phyloP scores from a whole-genome alignment of 768 basidiomycete species.

The Leccinum truebloodii region DNA sequence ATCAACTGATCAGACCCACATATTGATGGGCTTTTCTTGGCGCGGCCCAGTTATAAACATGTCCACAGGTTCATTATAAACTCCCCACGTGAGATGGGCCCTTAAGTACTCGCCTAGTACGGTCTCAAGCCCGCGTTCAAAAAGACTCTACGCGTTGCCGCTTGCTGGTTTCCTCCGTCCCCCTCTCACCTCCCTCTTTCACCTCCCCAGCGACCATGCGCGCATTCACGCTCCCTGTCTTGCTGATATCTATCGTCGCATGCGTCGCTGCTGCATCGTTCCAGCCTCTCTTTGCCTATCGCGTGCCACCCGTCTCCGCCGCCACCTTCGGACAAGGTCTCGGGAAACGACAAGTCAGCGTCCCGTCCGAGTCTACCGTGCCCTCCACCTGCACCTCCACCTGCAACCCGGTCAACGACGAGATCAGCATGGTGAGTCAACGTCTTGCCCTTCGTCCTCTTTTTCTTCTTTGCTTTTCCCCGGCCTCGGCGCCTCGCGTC shows the following conservation, averaged over 20 bases:
- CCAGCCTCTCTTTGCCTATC: constrained; percentile 5
- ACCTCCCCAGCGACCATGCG: constrained; percentile 17
- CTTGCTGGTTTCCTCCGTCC: background rate
- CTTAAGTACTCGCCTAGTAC: background rate
- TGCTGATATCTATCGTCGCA: constrained; percentile 6
- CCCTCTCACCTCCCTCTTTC: constrained; percentile 4
- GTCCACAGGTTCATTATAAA: background rate
- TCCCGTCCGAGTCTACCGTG: constrained; percentile 8
- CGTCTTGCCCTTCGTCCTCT: background rate
- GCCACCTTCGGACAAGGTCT: background rate
- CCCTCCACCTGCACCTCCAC: constrained; percentile 28
- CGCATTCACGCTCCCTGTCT: background rate
- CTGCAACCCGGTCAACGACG: constrained; percentile 27
- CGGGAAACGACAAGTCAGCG: constrained; percentile 21
- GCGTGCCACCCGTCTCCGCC: constrained; percentile 1
- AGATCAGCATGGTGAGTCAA: constrained; percentile 24
- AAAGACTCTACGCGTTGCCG: background rate
- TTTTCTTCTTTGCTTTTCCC: background rate
- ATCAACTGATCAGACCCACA: background rate
- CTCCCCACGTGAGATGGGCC: background rate
- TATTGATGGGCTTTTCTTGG: background rate
- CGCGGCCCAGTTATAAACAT: constrained; percentile 3
- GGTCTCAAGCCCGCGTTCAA: background rate
- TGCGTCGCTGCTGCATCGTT: constrained; percentile 3
- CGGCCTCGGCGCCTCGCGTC: background rate